A percentile compares a stretch with the other conserved stretches of the same genome.
Evolutionary conservation across 148 eudicot species (phyloP).

Genomic region (Silene conica): DNA sequence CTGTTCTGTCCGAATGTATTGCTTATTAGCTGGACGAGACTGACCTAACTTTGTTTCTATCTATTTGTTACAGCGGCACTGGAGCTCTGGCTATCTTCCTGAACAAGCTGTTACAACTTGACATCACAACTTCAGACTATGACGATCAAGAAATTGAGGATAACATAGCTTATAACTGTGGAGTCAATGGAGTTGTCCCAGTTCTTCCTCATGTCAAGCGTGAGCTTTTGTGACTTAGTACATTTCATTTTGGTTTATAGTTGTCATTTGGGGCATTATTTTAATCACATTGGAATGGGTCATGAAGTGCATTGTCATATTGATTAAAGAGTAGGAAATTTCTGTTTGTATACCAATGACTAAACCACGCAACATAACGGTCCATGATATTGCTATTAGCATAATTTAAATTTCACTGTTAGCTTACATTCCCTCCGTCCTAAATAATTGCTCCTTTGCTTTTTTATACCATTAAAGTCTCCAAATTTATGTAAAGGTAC

Average conservation of each 20-base stretch:
- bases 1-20: neutral
- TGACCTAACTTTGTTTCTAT: conserved; percentile 1
- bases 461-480: too few species aligned
- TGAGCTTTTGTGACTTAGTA: conserved; percentile 29
- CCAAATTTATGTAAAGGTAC: neutral
- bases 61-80: conserved; percentile 58
- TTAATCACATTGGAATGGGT: neutral
- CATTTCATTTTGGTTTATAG: conserved; percentile 6
- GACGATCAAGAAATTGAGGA: conserved; percentile 89
- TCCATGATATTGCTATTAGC: neutral
- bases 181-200: conserved; percentile 60
- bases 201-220: conserved; percentile 82
- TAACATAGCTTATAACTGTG: conserved; percentile 83
- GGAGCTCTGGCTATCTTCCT: conserved; percentile 93
- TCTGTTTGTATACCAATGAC: neutral
- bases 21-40: neutral
- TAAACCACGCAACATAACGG: neutral
- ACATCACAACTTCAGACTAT: conserved; percentile 89
- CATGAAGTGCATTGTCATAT: neutral
- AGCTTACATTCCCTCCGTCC: neutral
- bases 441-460: neutral
- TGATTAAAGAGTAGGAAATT: neutral
- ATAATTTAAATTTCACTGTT: neutral
- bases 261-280: neutral
- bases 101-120: conserved; percentile 58